phyloP scores from a whole-genome alignment of 108 stramenopile genomes.

The Stephanodiscus triporus region DNA sequence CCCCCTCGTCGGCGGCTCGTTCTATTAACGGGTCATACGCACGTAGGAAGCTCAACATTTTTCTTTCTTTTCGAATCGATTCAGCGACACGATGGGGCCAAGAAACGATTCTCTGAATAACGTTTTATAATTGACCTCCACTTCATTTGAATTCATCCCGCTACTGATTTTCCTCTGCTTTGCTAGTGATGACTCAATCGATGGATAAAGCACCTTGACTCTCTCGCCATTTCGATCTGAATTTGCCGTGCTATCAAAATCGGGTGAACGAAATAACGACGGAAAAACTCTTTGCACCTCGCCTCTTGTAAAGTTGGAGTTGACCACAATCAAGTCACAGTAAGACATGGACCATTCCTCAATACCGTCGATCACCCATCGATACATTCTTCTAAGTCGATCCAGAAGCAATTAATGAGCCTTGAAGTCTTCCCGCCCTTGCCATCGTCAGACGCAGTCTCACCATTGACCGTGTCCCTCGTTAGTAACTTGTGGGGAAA shows the following conservation, averaged over 20 bases:
- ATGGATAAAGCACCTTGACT: slow-evolving; percentile 82
- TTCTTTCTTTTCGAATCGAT: slow-evolving; percentile 99
- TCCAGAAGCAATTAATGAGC: slow-evolving; percentile 21
- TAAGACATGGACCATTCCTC: slow-evolving; percentile 87
- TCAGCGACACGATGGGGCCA: slow-evolving; percentile 80
- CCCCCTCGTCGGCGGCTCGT: slow-evolving; percentile 10
- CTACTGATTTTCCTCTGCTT: slow-evolving; percentile 16
- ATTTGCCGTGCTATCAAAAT: neutral
- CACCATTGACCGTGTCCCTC: slow-evolving; percentile 62
- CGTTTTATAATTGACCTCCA: neutral
- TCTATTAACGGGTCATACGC: slow-evolving; percentile 53
- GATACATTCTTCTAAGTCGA: slow-evolving; percentile 56
- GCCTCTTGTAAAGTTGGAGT: slow-evolving; percentile 89
- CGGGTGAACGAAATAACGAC: slow-evolving; percentile 34
- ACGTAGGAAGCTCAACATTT: slow-evolving; percentile 77
- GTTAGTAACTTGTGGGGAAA: slow-evolving; percentile 96
- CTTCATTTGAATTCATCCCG: slow-evolving; percentile 9
- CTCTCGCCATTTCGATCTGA: slow-evolving; percentile 11
- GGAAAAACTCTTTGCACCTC: slow-evolving; percentile 81
- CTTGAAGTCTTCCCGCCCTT: slow-evolving; percentile 24
- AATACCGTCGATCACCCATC: slow-evolving; percentile 58
- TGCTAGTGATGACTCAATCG: slow-evolving; percentile 67
- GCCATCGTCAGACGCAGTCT: slow-evolving; percentile 20
- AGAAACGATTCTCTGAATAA: slow-evolving; percentile 21
- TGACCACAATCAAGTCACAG: slow-evolving; percentile 90